Base-by-base conservation (phyloP, 1,284 basidiomycete genomes). In the Cryptococcus sp. region DNA sequence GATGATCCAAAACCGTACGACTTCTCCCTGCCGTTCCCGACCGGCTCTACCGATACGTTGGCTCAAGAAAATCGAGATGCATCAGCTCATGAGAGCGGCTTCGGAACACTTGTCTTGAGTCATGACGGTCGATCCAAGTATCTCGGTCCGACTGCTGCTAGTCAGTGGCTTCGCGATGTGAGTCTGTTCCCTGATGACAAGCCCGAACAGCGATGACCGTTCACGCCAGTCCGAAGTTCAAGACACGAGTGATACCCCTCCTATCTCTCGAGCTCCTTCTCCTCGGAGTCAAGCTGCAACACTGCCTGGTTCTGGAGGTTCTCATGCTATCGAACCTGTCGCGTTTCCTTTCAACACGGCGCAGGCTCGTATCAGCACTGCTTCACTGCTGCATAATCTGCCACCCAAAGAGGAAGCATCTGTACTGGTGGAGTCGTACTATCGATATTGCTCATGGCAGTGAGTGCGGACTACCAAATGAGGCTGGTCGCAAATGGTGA, bases 121-220 rank as follows among this genome's bases (percentile, higher is more conserved):
- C 19, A 27, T 22, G 47, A 40, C 22, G 50, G 50, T 4, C 31
- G 31, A 6, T 51, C 50, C 20, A n/a, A 25, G 20, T 51, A 40
- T 22, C 27, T 51, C n/a, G 50, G 50, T 41, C 50, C 50, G 15
- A 51, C 50, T 51, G 50, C 50, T 41, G 50, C 50, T 15, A 51
- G 50, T 41, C 35, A 51, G 23, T 51, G 50, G 50, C 20, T 51
- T 20, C 31, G 38, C 38, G 50, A 51, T 22, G 50, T 51, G n/a
- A 41, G 50, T 42, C 47, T 5, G 3, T 50, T 1, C 16, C 23
- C 15, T 23, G 25, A 25, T 13, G 16, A 50, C 19, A 7, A 35
- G 25, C 25, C 13, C 13, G 31, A 35, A 13, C 31, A 35, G 31
- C 13, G 31, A 35, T 35, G 48, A 25, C 23, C 17, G 20, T 19